Base-by-base conservation (phyloP, 306 rosid genomes). In the Dalbergia cochinchinensis region DNA sequence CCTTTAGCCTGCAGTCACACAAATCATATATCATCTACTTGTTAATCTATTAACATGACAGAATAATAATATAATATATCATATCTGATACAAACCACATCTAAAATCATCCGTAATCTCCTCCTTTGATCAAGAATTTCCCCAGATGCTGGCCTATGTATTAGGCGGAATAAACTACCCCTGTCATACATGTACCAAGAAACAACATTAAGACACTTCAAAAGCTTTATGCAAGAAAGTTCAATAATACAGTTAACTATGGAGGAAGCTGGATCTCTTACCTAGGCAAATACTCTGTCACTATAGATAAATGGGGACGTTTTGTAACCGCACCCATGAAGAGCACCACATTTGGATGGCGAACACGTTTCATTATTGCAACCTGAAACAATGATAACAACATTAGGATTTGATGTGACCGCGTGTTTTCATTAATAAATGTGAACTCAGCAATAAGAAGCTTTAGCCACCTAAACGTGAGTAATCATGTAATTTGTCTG, bases 281-380 rank as follows among this genome's bases (percentile, higher is more conserved):
- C 98, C 98, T 85, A 4, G 97, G 98, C 69, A 94, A 79, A 81
- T 94, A 94, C 79, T 94, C 98, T 26, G 98, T 94, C 83, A 94
- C 98, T 54, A 92, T 94, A 35, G 97, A 94, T 62, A 94, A 85
- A 89, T 94, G 92, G 7, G 98, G 98, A 69, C 94, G 88, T 76
- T 89, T 91, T 22, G 98, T 94, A 71, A 92, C 98, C 0, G 97
- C 97, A 75, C 98, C 98, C 98, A 94, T 94, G 90, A 94, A 94
- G 35, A 94, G 97, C 53, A 94, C 98, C 76, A 94, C 91, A 83
- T 92, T 94, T 66, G 98, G 98, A 90, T 92, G 98, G 67, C 98
- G 94, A 0, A 94, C 91, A 26, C 94, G 94, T 84, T 91, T 91
- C 97, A 94, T 94, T 77, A 92, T 94, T 10, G 97, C 87, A 82